A percentile compares a stretch with the other conserved stretches of the same genome.
These are phyloP conservation scores for Trichosporon inkin DNA, from an alignment of 1,284 basidiomycete genomes.

Conservation along the genomic window DNA sequence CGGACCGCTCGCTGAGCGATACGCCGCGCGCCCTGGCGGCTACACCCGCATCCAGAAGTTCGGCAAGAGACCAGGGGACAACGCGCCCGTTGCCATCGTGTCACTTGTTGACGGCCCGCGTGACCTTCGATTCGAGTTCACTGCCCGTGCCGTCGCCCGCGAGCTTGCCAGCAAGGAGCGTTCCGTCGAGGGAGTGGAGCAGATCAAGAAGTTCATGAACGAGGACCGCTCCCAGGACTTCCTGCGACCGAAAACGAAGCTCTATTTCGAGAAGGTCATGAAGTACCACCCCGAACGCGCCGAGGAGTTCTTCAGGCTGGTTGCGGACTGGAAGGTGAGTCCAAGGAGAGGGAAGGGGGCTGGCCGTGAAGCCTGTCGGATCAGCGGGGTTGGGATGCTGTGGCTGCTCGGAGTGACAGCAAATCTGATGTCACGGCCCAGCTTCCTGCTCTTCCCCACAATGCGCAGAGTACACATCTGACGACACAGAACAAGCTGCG, in stretches of 20 bases:
- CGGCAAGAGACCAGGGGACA: conserved; percentile 84
- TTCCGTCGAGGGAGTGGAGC: neutral
- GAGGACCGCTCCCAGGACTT: neutral
- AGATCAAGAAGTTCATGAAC: neutral
- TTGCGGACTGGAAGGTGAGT: conserved; percentile 50
- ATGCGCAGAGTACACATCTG: conserved; percentile 17
- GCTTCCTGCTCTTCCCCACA: no score
- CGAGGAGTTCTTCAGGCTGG: conserved; percentile 43
- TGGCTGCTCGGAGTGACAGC: neutral
- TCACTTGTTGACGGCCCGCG: conserved; percentile 90
- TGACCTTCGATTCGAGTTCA: conserved; percentile 82
- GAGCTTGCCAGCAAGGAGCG: conserved; percentile 50
- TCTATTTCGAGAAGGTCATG: conserved; percentile 41
- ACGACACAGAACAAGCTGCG: conserved; percentile 25
- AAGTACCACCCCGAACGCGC: conserved; percentile 46
- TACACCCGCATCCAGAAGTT: conserved; percentile 93
- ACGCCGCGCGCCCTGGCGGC: conserved; percentile 77
- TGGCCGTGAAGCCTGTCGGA: neutral
- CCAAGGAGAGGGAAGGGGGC: neutral
- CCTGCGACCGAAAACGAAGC: conserved; percentile 5
- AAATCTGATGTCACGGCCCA: no score
- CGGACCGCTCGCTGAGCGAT: conserved; percentile 72
- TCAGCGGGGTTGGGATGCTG: neutral
- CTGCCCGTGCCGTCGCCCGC: conserved; percentile 74
- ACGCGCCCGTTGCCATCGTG: conserved; percentile 86